Evolutionary conservation across 306 rosid genomes (phyloP).

Genomic region (Corylus americana): DNA sequence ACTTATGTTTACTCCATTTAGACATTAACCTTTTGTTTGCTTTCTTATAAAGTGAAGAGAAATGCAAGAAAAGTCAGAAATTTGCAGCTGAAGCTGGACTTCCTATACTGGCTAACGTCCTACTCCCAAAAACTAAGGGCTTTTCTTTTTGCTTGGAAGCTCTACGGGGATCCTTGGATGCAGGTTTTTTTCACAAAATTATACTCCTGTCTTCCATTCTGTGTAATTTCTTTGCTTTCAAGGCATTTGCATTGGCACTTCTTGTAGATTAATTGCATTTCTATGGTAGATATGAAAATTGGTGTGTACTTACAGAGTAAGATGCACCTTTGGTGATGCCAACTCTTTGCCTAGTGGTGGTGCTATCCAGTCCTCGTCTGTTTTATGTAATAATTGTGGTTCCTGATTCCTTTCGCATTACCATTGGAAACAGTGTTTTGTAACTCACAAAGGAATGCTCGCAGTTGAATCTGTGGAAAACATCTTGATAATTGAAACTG

Average conservation of each 20-base stretch:
- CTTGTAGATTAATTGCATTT: neutral
- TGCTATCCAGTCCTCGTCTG: neutral
- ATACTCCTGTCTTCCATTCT: conserved; percentile 1
- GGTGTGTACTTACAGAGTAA: neutral
- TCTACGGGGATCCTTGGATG: conserved; percentile 73
- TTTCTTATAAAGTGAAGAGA: conserved; percentile 63
- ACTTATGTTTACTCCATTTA: conserved; percentile 5
- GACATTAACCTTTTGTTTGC: conserved; percentile 17
- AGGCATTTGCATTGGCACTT: neutral
- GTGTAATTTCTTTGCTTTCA: neutral
- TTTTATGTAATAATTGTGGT: neutral
- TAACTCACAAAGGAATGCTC: neutral
- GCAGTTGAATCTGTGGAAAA: neutral
- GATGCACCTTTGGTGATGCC: neutral
- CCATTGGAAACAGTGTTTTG: neutral
- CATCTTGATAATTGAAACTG: neutral
- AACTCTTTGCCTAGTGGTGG: neutral
- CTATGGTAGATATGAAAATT: neutral
- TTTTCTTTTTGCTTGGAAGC: conserved; percentile 81
- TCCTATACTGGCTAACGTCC: conserved; percentile 70
- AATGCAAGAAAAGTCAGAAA: conserved; percentile 58
- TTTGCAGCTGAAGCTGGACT: conserved; percentile 77
- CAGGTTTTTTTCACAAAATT: conserved; percentile 54
- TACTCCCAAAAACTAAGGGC: conserved; percentile 90
- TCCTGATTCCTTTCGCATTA: neutral